Evolutionary conservation across 768 basidiomycete species (phyloP).

Genomic region (Leccinellum rugosiceps): DNA sequence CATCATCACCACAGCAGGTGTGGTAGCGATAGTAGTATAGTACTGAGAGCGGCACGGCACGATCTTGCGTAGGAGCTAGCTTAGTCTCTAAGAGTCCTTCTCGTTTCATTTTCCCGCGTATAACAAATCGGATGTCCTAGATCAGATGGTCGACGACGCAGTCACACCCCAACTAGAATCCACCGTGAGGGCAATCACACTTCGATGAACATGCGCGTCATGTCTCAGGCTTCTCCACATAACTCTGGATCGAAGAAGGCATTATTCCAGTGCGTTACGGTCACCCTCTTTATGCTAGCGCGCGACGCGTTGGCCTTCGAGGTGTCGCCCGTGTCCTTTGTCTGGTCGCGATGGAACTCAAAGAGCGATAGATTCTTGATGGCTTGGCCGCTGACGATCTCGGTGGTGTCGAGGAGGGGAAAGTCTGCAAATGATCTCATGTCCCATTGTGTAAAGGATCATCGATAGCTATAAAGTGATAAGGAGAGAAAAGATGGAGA

Average conservation of each 20-base stretch:
- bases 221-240: no score
- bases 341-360: not conserved
- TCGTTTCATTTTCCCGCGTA: not conserved
- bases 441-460: not conserved
- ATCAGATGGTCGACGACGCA: not conserved
- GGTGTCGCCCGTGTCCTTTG: not conserved
- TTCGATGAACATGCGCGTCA: constrained; percentile 1
- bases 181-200: not conserved
- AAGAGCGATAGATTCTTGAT: not conserved
- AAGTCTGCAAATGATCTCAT: not conserved
- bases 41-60: not conserved
- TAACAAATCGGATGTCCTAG: not conserved
- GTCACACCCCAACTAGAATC: not conserved
- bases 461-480: not conserved
- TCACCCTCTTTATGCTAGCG: constrained; percentile 3
- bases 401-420: constrained; percentile 3
- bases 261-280: not conserved
- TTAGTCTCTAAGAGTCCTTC: no score
- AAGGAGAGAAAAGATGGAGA: not conserved
- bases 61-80: not conserved
- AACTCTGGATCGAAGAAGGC: not conserved
- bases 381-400: not conserved
- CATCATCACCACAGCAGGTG: not conserved
- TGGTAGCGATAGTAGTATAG: not conserved
- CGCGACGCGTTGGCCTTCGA: constrained; percentile 4